These are phyloP conservation scores for Carex myosuroides DNA, from an alignment of 176 grass and related monocot genomes.

Conservation along the genomic window DNA sequence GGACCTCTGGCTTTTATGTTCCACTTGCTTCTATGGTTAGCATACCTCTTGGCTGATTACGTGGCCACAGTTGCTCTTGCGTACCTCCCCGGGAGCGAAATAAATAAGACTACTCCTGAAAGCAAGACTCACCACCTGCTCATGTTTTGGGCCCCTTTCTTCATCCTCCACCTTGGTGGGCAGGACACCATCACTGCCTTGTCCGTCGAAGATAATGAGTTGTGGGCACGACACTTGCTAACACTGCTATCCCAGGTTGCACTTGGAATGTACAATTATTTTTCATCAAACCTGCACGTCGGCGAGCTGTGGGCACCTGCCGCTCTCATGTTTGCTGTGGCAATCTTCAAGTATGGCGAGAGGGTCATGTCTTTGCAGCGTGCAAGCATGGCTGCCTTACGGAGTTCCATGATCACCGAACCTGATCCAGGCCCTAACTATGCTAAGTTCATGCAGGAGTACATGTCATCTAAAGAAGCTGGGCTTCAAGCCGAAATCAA, in stretches of 20 bases:
- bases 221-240: conserved; percentile 37
- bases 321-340: too few species aligned
- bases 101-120: too few species aligned
- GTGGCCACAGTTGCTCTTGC: conserved; percentile 24
- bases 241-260: conserved; percentile 28
- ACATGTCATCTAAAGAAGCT: too few species aligned
- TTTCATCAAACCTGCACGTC: neutral
- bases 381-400: too few species aligned
- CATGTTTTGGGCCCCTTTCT: conserved; percentile 64
- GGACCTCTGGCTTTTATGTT: conserved; percentile 9
- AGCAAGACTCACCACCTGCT: neutral
- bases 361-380: too few species aligned
- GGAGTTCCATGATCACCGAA: too few species aligned
- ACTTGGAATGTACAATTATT: neutral
- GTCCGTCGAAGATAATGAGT: conserved; percentile 6
- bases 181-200: conserved; percentile 3
- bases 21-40: conserved; percentile 19
- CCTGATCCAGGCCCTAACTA: too few species aligned
- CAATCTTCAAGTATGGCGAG: too few species aligned
- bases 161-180: conserved; percentile 54
- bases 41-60: conserved; percentile 24
- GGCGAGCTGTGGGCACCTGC: neutral
- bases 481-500: too few species aligned
- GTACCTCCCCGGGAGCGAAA: conserved; percentile 7
- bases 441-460: too few species aligned